A percentile compares a stretch with the other conserved stretches of the same genome.
Evolutionary conservation across 75 land plant species (phyloP).

Genomic region (Sequoiadendron giganteum): DNA sequence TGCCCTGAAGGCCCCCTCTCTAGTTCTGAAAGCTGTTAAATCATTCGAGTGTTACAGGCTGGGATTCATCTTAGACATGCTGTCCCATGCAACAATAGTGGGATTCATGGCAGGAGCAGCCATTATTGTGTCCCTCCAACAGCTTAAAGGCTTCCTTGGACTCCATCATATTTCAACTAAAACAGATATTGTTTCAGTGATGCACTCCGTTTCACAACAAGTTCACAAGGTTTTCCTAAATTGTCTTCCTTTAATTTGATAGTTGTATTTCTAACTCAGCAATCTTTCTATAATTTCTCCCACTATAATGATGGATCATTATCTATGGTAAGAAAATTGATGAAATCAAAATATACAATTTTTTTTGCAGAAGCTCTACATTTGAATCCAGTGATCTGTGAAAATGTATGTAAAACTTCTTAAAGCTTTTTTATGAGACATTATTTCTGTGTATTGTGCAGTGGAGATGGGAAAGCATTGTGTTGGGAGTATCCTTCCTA

Average conservation of each 20-base stretch:
- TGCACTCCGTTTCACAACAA: slow-evolving; percentile 29
- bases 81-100: slow-evolving; percentile 36
- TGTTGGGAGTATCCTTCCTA: slow-evolving; percentile 35
- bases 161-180: slow-evolving; percentile 17
- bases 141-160: slow-evolving; percentile 40
- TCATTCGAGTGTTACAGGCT: slow-evolving; percentile 24
- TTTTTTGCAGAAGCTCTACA: too few relatives aligned
- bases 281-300: too few relatives aligned
- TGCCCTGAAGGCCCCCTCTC: not conserved
- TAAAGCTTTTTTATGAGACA: not conserved
- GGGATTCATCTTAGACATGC: slow-evolving; percentile 43
- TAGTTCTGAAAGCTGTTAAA: not conserved
- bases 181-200: slow-evolving; percentile 45
- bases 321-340: too few relatives aligned
- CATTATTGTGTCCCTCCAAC: slow-evolving; percentile 29
- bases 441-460: slow-evolving; percentile 18
- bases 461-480: slow-evolving; percentile 51
- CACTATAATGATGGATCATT: too few relatives aligned
- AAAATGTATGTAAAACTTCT: too few relatives aligned
- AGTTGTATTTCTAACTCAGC: not conserved
- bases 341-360: too few relatives aligned
- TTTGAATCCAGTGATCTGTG: too few relatives aligned
- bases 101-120: slow-evolving; percentile 51
- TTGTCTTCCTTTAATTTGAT: not conserved
- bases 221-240: slow-evolving; percentile 24